Evolutionary conservation across 441 rosid genomes (phyloP).

Genomic region (California macrophylla): DNA sequence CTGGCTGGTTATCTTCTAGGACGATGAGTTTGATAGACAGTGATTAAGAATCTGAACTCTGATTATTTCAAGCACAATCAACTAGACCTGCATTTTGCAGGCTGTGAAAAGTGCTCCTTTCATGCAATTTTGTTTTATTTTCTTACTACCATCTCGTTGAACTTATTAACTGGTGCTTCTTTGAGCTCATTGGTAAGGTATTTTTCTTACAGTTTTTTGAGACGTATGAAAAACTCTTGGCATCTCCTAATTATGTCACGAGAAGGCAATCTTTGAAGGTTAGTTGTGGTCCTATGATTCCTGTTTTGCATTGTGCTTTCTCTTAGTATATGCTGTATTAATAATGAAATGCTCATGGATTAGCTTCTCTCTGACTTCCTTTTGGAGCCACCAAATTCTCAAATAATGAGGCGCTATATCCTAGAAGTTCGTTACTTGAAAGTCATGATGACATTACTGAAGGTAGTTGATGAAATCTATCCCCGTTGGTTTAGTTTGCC

Average conservation of each 20-base stretch:
- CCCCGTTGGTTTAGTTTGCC: slow-evolving; percentile 9
- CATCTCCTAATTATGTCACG: slow-evolving; percentile 83
- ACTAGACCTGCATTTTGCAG: neutral
- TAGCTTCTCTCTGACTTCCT: slow-evolving; percentile 90
- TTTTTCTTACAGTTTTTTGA: slow-evolving; percentile 70
- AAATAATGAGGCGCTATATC: slow-evolving; percentile 81
- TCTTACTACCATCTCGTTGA: neutral
- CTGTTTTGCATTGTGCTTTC: slow-evolving; percentile 9
- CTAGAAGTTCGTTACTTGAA: slow-evolving; percentile 77
- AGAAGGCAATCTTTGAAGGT: slow-evolving; percentile 96
- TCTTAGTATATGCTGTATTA: slow-evolving; percentile 13
- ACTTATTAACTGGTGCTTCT: slow-evolving; percentile 6
- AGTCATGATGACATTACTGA: slow-evolving; percentile 79
- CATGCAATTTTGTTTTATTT: neutral
- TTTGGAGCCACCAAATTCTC: slow-evolving; percentile 71
- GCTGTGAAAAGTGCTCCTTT: slow-evolving; percentile 6
- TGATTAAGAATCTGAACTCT: slow-evolving; percentile 6
- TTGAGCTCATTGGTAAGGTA: slow-evolving; percentile 20
- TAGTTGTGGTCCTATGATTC: slow-evolving; percentile 19
- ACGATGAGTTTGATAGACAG: neutral
- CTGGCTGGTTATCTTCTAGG: neutral
- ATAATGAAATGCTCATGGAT: slow-evolving; percentile 24
- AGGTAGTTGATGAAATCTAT: slow-evolving; percentile 35
- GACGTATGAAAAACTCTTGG: slow-evolving; percentile 63
- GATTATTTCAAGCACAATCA: neutral